phyloP scores from a whole-genome alignment of 2,329 filamentous ascomycete species.

The Phialocephala sp. region DNA sequence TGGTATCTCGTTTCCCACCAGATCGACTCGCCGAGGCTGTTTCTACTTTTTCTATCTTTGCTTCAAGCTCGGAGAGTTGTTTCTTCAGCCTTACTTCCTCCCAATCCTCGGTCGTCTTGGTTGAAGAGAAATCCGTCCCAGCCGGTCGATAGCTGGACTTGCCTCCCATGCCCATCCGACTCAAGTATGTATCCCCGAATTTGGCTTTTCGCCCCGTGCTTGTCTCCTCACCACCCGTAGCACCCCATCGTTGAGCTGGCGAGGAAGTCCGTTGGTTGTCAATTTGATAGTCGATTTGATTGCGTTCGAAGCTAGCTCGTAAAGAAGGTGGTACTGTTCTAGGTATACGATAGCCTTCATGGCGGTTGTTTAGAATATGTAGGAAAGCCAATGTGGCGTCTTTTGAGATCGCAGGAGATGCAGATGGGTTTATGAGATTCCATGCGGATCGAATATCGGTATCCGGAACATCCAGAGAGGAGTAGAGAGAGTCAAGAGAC shows the following conservation, averaged over 20 bases:
- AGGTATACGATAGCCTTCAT: slow-evolving; percentile 94
- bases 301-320: slow-evolving; percentile 89
- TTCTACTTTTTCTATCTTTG: slow-evolving; percentile 85
- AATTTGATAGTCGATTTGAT: slow-evolving; percentile 94
- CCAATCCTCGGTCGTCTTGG: slow-evolving; percentile 90
- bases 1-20: slow-evolving; percentile 72
- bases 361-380: slow-evolving; percentile 94
- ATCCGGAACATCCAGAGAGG: slow-evolving; percentile 74
- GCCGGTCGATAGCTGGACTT: slow-evolving; percentile 79
- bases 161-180: slow-evolving; percentile 77
- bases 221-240: slow-evolving; percentile 79
- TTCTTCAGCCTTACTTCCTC: slow-evolving; percentile 95
- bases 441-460: slow-evolving; percentile 89
- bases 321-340: slow-evolving; percentile 90
- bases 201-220: slow-evolving; percentile 90
- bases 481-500: slow-evolving; percentile 82
- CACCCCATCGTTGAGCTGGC: slow-evolving; percentile 77
- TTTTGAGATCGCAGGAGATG: slow-evolving; percentile 83
- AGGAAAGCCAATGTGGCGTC: slow-evolving; percentile 94
- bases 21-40: slow-evolving; percentile 68
- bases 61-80: slow-evolving; percentile 86
- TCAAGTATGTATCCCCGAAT: slow-evolving; percentile 96
- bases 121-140: slow-evolving; percentile 88
- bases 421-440: slow-evolving; percentile 96
- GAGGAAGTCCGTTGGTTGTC: slow-evolving; percentile 71